Conservation (phyloP, 208 protist genomes). For the Leishmania guyanensis region DNA sequence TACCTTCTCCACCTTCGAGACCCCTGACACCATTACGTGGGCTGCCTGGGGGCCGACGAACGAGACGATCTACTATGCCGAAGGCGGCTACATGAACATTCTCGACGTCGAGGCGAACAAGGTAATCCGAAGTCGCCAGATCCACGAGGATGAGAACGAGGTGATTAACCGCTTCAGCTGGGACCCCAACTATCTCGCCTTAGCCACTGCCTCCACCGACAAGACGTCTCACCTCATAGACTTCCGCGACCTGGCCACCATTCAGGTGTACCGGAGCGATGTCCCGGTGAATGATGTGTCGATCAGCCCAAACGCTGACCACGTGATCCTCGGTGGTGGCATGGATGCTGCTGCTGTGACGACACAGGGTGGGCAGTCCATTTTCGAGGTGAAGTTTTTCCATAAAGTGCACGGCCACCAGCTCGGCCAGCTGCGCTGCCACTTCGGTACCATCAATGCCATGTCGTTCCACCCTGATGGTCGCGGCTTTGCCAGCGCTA, state of each 20-base stretch:
- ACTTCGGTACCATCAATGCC: constrained; percentile 99
- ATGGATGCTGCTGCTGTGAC: constrained; percentile 97
- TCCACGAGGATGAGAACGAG: constrained; percentile 58
- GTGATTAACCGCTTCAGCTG: constrained; percentile 92
- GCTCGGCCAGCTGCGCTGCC: constrained; percentile 95
- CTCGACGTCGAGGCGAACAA: constrained; percentile 92
- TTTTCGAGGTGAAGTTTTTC: constrained; percentile 97
- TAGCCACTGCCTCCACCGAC: constrained; percentile 95
- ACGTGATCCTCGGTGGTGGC: constrained; percentile 97
- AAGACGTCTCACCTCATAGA: constrained; percentile 96
- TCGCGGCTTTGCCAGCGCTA: constrained; percentile 90
- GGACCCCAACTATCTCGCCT: constrained; percentile 86
- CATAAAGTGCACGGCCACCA: constrained; percentile 96
- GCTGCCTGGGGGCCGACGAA: constrained; percentile 97
- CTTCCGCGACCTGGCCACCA: constrained; percentile 86
- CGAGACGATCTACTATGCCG: constrained; percentile 94
- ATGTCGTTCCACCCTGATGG: constrained; percentile 96
- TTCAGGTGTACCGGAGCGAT: constrained; percentile 96
- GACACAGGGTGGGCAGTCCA: constrained; percentile 84
- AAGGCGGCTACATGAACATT: constrained; percentile 93
- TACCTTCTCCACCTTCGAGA: constrained; percentile 58
- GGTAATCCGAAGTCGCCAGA: constrained; percentile 63
- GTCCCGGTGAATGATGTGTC: constrained; percentile 96
- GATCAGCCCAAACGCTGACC: constrained; percentile 92
- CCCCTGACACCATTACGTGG: constrained; percentile 80